Percentiles rank a stretch among this genome's conserved stretches.
These are phyloP conservation scores for Ophiostoma ulmi DNA, from an alignment of 2,329 filamentous ascomycete genomes.

Conservation along the genomic window DNA sequence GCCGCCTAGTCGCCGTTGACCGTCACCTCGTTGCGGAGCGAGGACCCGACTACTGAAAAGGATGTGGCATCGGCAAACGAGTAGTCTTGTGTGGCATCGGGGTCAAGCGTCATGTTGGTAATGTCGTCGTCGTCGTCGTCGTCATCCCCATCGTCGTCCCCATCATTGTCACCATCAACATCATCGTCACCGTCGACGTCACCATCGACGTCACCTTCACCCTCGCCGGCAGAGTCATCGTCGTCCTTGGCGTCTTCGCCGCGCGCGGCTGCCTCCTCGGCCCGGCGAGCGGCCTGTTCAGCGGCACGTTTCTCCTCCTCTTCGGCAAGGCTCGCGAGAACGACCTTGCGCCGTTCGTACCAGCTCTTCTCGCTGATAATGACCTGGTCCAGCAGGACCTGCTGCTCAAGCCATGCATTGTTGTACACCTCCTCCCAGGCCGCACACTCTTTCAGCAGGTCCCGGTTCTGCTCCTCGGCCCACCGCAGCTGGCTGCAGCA, in stretches of 20 bases:
- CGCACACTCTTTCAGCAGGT: constrained; percentile 60
- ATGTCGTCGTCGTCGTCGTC: constrained; percentile 24
- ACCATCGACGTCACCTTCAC: background rate
- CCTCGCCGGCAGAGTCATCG: constrained; percentile 11
- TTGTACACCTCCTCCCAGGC: constrained; percentile 61
- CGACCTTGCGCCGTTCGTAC: constrained; percentile 53
- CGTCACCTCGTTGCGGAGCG: constrained; percentile 25
- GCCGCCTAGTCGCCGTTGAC: constrained; percentile 19
- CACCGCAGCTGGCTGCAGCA: constrained; percentile 67
- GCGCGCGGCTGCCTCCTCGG: background rate
- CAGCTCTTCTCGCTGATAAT: constrained; percentile 62
- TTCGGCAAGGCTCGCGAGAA: constrained; percentile 47
- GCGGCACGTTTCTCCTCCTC: constrained; percentile 34
- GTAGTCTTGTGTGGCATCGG: constrained; percentile 26
- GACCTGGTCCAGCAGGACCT: constrained; percentile 69
- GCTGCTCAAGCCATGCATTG: constrained; percentile 74
- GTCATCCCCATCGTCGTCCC: constrained; percentile 29
- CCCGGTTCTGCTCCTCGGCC: constrained; percentile 62
- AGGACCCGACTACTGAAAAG: constrained; percentile 23
- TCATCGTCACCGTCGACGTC: constrained; percentile 14
- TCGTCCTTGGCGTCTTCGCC: constrained; percentile 12
- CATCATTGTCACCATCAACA: constrained; percentile 10
- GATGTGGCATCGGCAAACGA: constrained; percentile 26
- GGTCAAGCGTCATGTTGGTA: constrained; percentile 21
- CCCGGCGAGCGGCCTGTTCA: constrained; percentile 1